Conservation (phyloP, 2,329 filamentous ascomycete species). For the Huntiella decipiens region DNA sequence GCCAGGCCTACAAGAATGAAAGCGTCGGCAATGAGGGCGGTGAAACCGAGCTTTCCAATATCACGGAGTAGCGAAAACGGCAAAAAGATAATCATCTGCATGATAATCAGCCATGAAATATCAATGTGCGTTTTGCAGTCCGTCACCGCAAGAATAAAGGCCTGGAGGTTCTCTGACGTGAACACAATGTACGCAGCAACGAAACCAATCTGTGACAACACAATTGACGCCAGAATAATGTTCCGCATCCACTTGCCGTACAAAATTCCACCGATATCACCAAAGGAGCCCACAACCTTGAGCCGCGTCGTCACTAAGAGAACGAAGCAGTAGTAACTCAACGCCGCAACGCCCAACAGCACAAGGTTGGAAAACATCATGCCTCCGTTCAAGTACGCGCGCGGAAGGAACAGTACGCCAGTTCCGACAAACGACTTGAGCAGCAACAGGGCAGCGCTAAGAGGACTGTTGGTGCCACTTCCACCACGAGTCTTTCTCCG, state of each 20-base stretch:
- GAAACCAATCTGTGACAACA: conserved; percentile 89
- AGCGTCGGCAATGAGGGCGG: conserved; percentile 77
- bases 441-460: conserved; percentile 64
- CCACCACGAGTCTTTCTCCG: conserved; percentile 57
- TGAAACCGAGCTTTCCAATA: conserved; percentile 92
- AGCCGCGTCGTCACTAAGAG: conserved; percentile 74
- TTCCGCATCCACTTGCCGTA: conserved; percentile 82
- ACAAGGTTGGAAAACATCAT: conserved; percentile 94
- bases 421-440: conserved; percentile 98
- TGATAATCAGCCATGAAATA: conserved; percentile 75
- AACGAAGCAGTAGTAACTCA: conserved; percentile 97
- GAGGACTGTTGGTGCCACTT: conserved; percentile 57
- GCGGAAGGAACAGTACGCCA: conserved; percentile 78
- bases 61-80: conserved; percentile 87
- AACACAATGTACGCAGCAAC: conserved; percentile 94
- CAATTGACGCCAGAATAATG: conserved; percentile 77
- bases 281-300: conserved; percentile 82
- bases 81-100: conserved; percentile 90
- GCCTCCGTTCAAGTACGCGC: conserved; percentile 86
- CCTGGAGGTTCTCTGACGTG: conserved; percentile 85
- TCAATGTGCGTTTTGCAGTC: conserved; percentile 71
- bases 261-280: conserved; percentile 82
- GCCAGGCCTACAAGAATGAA: conserved; percentile 87
- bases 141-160: conserved; percentile 80
- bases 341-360: conserved; percentile 60